Base-by-base conservation (phyloP, 148 eudicot species). In the Fallopia convolvulus region DNA sequence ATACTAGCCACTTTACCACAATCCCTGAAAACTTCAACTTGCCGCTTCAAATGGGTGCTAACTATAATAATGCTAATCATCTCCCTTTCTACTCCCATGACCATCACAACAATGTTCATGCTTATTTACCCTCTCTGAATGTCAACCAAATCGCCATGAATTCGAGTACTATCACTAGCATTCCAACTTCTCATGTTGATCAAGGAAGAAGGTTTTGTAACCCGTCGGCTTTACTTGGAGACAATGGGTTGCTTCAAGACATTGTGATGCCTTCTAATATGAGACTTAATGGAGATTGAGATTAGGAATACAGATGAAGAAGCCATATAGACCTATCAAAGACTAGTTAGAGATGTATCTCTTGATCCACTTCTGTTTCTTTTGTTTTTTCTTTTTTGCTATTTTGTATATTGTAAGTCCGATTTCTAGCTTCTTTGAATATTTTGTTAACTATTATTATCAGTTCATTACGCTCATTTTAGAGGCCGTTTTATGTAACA, bases 241-340 rank as follows among this genome's bases (percentile, higher is more conserved):
- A 88, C 33, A 55, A 86, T 83, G 93, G 90, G 50, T 88, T 90
- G 68, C 87, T 88, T 65, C 92, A 90, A 79, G 94, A 90, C 73
- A 83, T 90, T 48, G 77, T 88, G 66, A 21, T 21, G 10, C 89
- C 86, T 23, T 79, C 76, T 78, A 18, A 74, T 23, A 60, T 76
- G 32, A 65, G 70, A 26, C 6, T 30, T 26, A 61, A 61, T 26
- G 70, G 10, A 61, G 36, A 11, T 30, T 61, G 61, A n/a, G 60
- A 55, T 20, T 55, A 5, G 61, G 26, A 18, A n/a, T 18, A 17
- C 18, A 53, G 60, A 53, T 53, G 60, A 53, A 1, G 61, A n/a
- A 58, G 66, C 66, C 12, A 26, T 23, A 23, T 13, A 58, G 75
- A 68, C 72, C 41, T 0, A 82, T 44, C 47, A 44, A 44, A 8